Percentiles rank a stretch among this genome's conserved stretches.
Conservation (phyloP, 1,139 yeast species). For the Hansenula anomala region DNA sequence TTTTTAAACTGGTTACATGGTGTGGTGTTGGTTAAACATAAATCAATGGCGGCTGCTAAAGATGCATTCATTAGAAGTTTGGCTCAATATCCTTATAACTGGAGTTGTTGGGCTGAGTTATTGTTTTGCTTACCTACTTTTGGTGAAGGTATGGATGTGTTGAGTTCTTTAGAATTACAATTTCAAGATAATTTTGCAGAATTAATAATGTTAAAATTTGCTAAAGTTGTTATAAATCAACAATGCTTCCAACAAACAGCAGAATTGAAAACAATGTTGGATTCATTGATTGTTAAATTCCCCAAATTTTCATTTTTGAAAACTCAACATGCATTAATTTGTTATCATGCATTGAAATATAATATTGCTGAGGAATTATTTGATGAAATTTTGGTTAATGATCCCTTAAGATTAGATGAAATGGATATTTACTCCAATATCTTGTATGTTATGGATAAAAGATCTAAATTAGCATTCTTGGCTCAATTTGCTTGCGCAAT, state of each 20-base stretch:
- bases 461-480: conserved; percentile 74
- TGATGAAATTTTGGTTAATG: conserved; percentile 67
- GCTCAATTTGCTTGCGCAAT: conserved; percentile 83
- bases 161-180: conserved; percentile 34
- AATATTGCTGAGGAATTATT: conserved; percentile 73
- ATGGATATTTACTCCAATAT: conserved; percentile 90
- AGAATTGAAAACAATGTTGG: conserved; percentile 45
- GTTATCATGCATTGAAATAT: conserved; percentile 79
- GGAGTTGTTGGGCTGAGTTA: conserved; percentile 93
- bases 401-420: conserved; percentile 87
- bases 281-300: conserved; percentile 43
- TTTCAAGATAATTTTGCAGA: conserved; percentile 17
- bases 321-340: conserved; percentile 74
- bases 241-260: conserved; percentile 72
- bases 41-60: conserved; percentile 56
- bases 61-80: conserved; percentile 51
- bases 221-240: conserved; percentile 31
- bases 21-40: conserved; percentile 56
- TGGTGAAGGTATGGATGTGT: conserved; percentile 53
- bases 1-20: conserved; percentile 70
- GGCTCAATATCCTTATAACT: conserved; percentile 68
- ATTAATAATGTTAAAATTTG: conserved; percentile 3
- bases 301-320: conserved; percentile 74
- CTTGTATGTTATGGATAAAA: conserved; percentile 89
- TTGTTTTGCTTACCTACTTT: conserved; percentile 57